phyloP scores from a whole-genome alignment of 352 stramenopile species.

The Phytophthora hibernalis region DNA sequence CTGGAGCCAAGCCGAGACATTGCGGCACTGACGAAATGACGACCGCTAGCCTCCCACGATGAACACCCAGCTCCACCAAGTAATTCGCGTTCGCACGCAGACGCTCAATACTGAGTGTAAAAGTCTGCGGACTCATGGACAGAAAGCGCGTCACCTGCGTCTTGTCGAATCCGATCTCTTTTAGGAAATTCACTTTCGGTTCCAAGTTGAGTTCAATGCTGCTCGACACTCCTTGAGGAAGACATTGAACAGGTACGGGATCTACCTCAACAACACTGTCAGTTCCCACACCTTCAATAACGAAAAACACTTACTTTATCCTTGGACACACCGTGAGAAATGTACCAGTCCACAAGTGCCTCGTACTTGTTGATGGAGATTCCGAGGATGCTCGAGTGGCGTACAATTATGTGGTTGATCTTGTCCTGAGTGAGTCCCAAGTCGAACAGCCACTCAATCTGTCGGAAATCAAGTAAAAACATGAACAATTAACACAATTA shows the following conservation, averaged over 20 bases:
- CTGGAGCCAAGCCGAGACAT: slow-evolving; percentile 35
- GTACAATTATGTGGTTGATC: slow-evolving; percentile 40
- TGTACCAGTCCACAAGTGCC: slow-evolving; percentile 48
- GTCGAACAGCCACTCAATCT: slow-evolving; percentile 44
- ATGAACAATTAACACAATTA: neutral
- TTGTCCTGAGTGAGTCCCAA: slow-evolving; percentile 44
- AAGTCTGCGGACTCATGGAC: slow-evolving; percentile 44
- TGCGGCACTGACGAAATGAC: slow-evolving; percentile 43
- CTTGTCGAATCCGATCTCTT: slow-evolving; percentile 37
- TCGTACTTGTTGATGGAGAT: slow-evolving; percentile 38
- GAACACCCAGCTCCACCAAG: slow-evolving; percentile 34
- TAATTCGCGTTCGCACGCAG: slow-evolving; percentile 39
- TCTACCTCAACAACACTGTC: slow-evolving; percentile 23
- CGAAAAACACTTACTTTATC: slow-evolving; percentile 26
- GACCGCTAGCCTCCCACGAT: slow-evolving; percentile 32
- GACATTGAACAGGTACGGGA: slow-evolving; percentile 53
- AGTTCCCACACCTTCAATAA: neutral
- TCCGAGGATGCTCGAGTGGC: slow-evolving; percentile 52
- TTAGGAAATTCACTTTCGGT: slow-evolving; percentile 44
- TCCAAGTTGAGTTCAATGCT: slow-evolving; percentile 45
- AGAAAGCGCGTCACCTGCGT: slow-evolving; percentile 45
- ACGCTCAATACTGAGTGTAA: slow-evolving; percentile 39
- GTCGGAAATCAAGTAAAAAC: neutral
- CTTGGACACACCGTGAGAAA: slow-evolving; percentile 34
- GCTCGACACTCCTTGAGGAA: slow-evolving; percentile 46